phyloP scores from a whole-genome alignment of 345 rosid species.

The Salix caprea region DNA sequence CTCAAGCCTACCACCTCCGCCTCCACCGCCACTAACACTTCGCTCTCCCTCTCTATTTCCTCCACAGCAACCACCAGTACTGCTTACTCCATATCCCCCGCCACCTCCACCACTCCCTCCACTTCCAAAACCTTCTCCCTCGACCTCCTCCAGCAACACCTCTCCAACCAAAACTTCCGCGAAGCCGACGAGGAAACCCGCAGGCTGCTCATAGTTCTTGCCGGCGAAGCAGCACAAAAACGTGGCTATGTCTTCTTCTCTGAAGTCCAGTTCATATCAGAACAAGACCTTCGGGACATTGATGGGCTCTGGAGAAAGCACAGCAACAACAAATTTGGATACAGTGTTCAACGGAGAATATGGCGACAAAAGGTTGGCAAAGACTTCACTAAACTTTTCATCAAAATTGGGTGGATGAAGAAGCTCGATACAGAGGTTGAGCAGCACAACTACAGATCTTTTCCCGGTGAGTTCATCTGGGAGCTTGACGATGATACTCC shows the following conservation, averaged over 20 bases:
- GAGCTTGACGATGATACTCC: slow-evolving; percentile 73
- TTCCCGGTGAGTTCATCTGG: slow-evolving; percentile 82
- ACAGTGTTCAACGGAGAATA: slow-evolving; percentile 47
- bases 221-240: slow-evolving; percentile 70
- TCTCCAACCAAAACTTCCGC: slow-evolving; percentile 58
- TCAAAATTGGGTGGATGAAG: slow-evolving; percentile 93
- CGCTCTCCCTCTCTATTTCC: slow-evolving; percentile 21
- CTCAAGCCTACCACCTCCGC: slow-evolving; percentile 10
- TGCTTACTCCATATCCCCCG: slow-evolving; percentile 18
- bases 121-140: slow-evolving; percentile 44
- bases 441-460: slow-evolving; percentile 81
- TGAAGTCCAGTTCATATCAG: slow-evolving; percentile 69
- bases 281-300: slow-evolving; percentile 54
- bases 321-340: slow-evolving; percentile 66
- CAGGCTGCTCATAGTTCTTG: slow-evolving; percentile 65
- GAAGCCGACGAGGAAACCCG: slow-evolving; percentile 92
- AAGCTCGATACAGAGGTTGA: slow-evolving; percentile 76
- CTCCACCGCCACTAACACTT: slow-evolving; percentile 24
- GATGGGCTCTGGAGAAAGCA: slow-evolving; percentile 69
- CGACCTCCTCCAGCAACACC: slow-evolving; percentile 61
- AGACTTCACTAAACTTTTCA: slow-evolving; percentile 74
- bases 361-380: slow-evolving; percentile 51
- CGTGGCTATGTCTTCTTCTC: slow-evolving; percentile 97
- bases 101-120: slow-evolving; percentile 31
- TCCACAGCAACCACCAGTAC: slow-evolving; percentile 20